These are phyloP conservation scores for Sideroxylon spinosum DNA, from an alignment of 179 eudicot species.

Conservation along the genomic window DNA sequence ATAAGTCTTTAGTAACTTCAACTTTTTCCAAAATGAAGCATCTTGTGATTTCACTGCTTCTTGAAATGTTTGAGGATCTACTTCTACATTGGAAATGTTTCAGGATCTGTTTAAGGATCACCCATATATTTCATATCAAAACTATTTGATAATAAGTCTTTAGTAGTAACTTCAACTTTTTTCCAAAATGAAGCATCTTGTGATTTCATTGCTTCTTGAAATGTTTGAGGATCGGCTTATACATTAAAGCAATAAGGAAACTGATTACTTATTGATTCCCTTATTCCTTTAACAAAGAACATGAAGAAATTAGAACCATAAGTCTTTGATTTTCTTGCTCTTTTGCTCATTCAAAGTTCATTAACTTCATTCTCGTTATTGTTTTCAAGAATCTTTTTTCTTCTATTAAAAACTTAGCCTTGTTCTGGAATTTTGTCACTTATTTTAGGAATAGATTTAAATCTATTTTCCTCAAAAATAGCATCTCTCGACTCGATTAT, in stretches of 20 bases:
- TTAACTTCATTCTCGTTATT: background rate
- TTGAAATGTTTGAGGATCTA: too few species aligned
- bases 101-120: too few species aligned
- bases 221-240: too few species aligned
- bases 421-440: background rate
- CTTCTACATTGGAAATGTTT: too few species aligned
- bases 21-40: background rate
- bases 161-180: too few species aligned
- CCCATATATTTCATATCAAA: too few species aligned
- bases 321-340: background rate
- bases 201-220: too few species aligned
- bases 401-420: background rate
- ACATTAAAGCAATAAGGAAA: background rate
- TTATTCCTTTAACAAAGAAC: background rate
- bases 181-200: background rate
- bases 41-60: too few species aligned
- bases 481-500: slow-evolving; percentile 1
- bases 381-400: background rate
- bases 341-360: background rate
- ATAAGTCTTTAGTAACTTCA: too few species aligned
- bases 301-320: background rate
- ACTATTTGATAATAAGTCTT: too few species aligned
- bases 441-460: background rate
- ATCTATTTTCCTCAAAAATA: background rate
- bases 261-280: background rate